These are phyloP conservation scores for Solanum medicagineum DNA, from an alignment of 257 asterid species.

Conservation along the genomic window DNA sequence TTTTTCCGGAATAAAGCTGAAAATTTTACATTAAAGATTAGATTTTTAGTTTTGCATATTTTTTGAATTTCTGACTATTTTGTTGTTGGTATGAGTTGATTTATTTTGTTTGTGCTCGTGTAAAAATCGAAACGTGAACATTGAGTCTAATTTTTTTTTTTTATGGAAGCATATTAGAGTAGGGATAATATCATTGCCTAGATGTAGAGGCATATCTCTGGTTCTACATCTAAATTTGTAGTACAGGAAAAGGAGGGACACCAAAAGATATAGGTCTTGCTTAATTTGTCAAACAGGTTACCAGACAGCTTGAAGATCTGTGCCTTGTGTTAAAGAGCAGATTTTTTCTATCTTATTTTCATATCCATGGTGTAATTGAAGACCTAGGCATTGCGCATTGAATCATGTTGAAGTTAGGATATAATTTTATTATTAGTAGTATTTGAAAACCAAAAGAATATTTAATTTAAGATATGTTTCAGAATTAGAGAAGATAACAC, in stretches of 20 bases:
- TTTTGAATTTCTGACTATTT: background rate
- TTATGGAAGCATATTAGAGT: background rate
- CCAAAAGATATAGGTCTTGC: background rate
- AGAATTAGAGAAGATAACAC: background rate
- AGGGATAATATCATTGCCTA: background rate
- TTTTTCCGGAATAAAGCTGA: background rate
- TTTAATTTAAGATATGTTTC: background rate
- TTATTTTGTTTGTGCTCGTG: background rate
- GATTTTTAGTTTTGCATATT: background rate
- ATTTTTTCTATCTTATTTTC: background rate
- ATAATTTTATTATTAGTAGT: background rate
- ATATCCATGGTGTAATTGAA: background rate
- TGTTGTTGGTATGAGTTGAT: background rate
- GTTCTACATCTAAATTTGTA: background rate
- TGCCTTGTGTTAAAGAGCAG: background rate
- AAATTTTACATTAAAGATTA: background rate
- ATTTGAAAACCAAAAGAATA: background rate
- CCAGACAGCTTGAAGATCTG: background rate
- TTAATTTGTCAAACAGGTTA: background rate
- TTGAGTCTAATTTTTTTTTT: background rate
- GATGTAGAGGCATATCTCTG: background rate
- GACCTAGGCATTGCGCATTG: background rate
- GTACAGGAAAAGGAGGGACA: background rate
- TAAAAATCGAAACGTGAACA: too few species aligned
- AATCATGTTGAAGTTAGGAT: background rate